Evolutionary conservation across 1,139 yeast genomes (phyloP).

Genomic region (Meyerozyma smithsonii): DNA sequence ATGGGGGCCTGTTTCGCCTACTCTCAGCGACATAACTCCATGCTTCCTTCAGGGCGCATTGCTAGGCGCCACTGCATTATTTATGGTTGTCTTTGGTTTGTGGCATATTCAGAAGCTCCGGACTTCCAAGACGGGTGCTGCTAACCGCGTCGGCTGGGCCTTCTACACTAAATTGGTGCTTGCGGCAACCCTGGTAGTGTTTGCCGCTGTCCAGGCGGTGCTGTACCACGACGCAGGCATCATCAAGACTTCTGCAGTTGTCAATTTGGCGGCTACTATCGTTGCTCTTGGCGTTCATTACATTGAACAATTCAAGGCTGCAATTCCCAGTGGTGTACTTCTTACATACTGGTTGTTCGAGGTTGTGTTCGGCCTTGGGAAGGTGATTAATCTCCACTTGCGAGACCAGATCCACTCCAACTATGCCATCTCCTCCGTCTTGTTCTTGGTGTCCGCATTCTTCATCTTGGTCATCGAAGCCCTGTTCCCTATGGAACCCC

Average conservation of each 20-base stretch:
- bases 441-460: conserved; percentile 46
- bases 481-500: conserved; percentile 40
- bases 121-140: conserved; percentile 24
- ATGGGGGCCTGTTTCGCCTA: conserved; percentile 64
- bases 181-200: conserved; percentile 13
- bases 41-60: conserved; percentile 77
- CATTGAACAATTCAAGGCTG: conserved; percentile 64
- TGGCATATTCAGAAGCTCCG: conserved; percentile 37
- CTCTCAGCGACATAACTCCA: conserved; percentile 67
- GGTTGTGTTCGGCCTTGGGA: conserved; percentile 33
- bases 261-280: conserved; percentile 37
- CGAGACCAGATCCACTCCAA: conserved; percentile 35
- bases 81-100: conserved; percentile 52
- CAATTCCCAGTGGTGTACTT: conserved; percentile 63
- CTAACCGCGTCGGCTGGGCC: conserved; percentile 37
- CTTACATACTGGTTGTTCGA: conserved; percentile 75
- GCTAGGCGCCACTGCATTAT: conserved; percentile 44
- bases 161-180: conserved; percentile 38
- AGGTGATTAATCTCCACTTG: conserved; percentile 42
- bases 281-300: conserved; percentile 60
- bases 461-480: conserved; percentile 53
- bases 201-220: background rate
- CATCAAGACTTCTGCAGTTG: conserved; percentile 35
- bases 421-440: conserved; percentile 39
- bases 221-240: conserved; percentile 28